phyloP scores from a whole-genome alignment of 1,139 yeast species.

The Candida glucosophila region DNA sequence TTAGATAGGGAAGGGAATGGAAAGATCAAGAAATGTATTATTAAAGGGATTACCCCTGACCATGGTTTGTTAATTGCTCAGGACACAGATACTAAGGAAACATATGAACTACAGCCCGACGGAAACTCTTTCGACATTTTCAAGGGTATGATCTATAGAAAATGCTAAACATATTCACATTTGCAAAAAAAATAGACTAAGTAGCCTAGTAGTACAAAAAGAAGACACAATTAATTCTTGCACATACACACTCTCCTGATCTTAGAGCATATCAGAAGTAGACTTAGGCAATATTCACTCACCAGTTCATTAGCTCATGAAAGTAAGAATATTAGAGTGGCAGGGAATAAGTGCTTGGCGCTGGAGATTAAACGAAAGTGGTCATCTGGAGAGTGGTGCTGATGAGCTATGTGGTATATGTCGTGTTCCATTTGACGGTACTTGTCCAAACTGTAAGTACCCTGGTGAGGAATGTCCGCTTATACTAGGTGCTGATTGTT shows the following conservation, averaged over 20 bases:
- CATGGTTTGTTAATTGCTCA: slow-evolving; percentile 77
- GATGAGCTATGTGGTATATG: slow-evolving; percentile 91
- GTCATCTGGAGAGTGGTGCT: slow-evolving; percentile 22
- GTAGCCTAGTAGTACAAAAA: too few relatives aligned
- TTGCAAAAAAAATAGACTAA: too few relatives aligned
- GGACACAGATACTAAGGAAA: slow-evolving; percentile 52
- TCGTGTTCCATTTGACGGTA: slow-evolving; percentile 80
- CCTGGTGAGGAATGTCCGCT: slow-evolving; percentile 91
- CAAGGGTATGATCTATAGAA: slow-evolving; percentile 78
- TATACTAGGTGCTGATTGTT: slow-evolving; percentile 58
- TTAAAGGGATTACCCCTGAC: slow-evolving; percentile 75
- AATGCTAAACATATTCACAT: slow-evolving; percentile 16
- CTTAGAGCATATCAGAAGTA: too few relatives aligned
- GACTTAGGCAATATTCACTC: too few relatives aligned
- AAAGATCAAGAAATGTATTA: slow-evolving; percentile 39
- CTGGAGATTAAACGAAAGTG: slow-evolving; percentile 48
- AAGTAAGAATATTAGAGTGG: slow-evolving; percentile 62
- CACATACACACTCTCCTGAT: too few relatives aligned
- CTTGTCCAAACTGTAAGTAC: slow-evolving; percentile 74
- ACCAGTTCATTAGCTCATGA: slow-evolving; percentile 38
- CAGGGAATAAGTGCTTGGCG: slow-evolving; percentile 78
- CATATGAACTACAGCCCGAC: slow-evolving; percentile 81
- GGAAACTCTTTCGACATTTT: slow-evolving; percentile 97
- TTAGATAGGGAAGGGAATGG: slow-evolving; percentile 38
- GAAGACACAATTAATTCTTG: too few relatives aligned